Evolutionary conservation across 1,284 basidiomycete genomes (phyloP).

Genomic region (Rhizoctonia solani): DNA sequence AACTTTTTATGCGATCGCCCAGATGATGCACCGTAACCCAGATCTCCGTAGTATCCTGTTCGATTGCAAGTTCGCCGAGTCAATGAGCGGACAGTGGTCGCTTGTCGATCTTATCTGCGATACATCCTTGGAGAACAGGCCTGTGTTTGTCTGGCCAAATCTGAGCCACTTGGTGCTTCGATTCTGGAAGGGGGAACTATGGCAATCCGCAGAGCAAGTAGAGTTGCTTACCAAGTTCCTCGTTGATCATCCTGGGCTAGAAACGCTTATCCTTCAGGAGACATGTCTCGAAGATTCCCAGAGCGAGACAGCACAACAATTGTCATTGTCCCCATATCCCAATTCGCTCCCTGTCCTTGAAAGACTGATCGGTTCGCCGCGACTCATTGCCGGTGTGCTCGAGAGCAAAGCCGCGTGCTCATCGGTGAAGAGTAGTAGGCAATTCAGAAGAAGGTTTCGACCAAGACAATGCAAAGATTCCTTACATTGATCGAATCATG

Average conservation of each 20-base stretch:
- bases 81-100: conserved; percentile 2
- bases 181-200: background rate
- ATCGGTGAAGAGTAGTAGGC: background rate
- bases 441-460: conserved; percentile 18
- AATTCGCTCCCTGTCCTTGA: background rate
- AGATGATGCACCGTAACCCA: conserved; percentile 9
- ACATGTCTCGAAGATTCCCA: conserved; percentile 7
- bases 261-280: conserved; percentile 2
- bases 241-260: conserved; percentile 2
- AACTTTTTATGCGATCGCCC: background rate
- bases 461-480: background rate
- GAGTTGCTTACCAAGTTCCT: background rate
- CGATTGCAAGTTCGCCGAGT: conserved; percentile 24
- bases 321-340: background rate
- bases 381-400: conserved; percentile 7
- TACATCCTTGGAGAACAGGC: background rate
- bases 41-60: conserved; percentile 2
- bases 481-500: conserved; percentile 10
- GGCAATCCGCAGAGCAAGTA: conserved; percentile 14
- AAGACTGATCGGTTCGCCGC: conserved; percentile 7
- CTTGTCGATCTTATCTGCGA: conserved; percentile 12
- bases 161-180: conserved; percentile 2
- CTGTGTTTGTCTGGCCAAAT: conserved; percentile 17
- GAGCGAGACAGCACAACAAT: conserved; percentile 6
- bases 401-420: background rate